Evolutionary conservation across 2,329 filamentous ascomycete genomes (phyloP), one percentile per base, ranked within the genome.

Genomic region (Fusarium redolens): DNA sequence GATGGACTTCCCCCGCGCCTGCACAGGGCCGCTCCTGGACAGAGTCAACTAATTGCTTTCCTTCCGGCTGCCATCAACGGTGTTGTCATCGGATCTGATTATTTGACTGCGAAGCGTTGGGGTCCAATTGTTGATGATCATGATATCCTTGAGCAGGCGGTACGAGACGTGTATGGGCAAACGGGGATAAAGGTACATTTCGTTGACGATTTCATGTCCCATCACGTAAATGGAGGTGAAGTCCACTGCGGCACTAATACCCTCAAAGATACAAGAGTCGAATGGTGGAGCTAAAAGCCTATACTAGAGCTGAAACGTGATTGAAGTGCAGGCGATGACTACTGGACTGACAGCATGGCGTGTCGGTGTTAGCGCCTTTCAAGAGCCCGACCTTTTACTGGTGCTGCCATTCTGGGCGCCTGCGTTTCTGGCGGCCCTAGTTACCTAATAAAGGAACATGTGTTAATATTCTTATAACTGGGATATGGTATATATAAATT

Each of bases 241-340:
- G 73, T 78, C 43, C 74, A 79, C 31, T 78, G 75, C 20, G 73
- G 73, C 4, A 72, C 75, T 4, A 79, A 79, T 38, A 72, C 69
- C 11, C 56, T 77, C 12, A 56, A 75, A 10, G 55, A 73, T 5
- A 69, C 66, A 20, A 52, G 66, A 31, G 31, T 65, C 4, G 56
- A 41, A 9, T 77, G 75, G 74, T 77, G 73, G 76, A 47, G 44
- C 44, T 31, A 47, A 47, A 47, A 47, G 44, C 44, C 22, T 10
- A 30, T 47, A 47, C 31, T 14, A 47, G 14, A 47, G 44, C 44
- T 28, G 28, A 47, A 28, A 18, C 22, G 28, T 22, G 20, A 47
- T 47, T 47, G 20, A 47, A 18, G 22, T 47, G 22, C 30, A 47
- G 44, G 30, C 31, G 30, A 14, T 47, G 30, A 47, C 44, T 47